Evolutionary conservation across 2,329 filamentous ascomycete species (phyloP), one percentile per base, ranked within the genome.

Genomic region (Claviceps purpurea): DNA sequence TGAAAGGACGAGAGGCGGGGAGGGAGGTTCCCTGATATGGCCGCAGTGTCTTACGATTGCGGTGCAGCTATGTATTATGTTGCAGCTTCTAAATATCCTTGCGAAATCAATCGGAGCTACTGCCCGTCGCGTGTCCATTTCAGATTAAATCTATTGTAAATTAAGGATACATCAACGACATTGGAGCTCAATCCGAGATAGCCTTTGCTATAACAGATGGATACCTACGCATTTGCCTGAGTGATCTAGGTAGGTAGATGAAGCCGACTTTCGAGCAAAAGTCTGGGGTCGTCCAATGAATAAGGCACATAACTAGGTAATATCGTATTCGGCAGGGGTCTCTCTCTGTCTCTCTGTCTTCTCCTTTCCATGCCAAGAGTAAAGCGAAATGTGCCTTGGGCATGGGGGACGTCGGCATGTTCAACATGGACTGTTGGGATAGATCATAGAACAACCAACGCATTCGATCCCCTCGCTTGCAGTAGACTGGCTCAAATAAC

Each of bases 81-180:
- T 34, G 30, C 30, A 24, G 7, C 18, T 14, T 39, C 13, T 47
- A 47, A 14, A 22, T 10, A 20, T 38, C 13, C n/a, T 20, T 42
- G 10, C 38, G 47, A 18, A 14, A 30, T 11, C 14, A 42, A 20
- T 42, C 5, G 13, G 47, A 42, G 47, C 24, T 43, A 34, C 24
- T 7, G 13, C n/a, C n/a, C 18, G 26, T 24, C 50, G 18, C 41
- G n/a, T 52, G 47, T 52, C 50, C 18, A 49, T 42, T 5, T 50
- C 43, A 45, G 41, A 50, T 22, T 26, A 47, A 44, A 5, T 13
- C 34, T 14, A 34, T 10, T 52, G 51, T 50, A 52, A 41, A 53
- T 43, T 26, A 41, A 47, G 37, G 22, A 47, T 41, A 47, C 50
- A 54, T 11, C 46, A 54, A 18, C 20, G 40, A 22, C 40, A 49